phyloP scores from a whole-genome alignment of 1,284 basidiomycete species.

The Tranzscheliella williamsii region DNA sequence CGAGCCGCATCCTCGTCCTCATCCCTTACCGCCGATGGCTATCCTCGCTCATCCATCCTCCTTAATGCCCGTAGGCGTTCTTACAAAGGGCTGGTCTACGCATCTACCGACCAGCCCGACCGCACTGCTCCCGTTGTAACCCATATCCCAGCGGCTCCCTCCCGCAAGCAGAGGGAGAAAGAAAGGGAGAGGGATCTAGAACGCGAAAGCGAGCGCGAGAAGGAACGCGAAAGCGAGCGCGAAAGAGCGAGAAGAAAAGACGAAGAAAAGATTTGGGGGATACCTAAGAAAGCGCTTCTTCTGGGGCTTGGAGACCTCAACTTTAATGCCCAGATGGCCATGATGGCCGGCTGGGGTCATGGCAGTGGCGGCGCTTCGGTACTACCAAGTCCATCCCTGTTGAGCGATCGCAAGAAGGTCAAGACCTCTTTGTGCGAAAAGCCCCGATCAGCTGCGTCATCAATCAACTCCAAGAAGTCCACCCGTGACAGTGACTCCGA shows the following conservation, averaged over 20 bases:
- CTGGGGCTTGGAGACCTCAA: slow-evolving; percentile 51
- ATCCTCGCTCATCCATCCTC: slow-evolving; percentile 35
- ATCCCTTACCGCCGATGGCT: slow-evolving; percentile 3
- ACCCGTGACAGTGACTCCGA: slow-evolving; percentile 1
- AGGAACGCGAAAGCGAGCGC: slow-evolving; percentile 30
- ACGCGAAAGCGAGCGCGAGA: slow-evolving; percentile 30
- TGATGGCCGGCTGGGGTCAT: slow-evolving; percentile 53
- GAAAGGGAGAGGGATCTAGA: slow-evolving; percentile 32
- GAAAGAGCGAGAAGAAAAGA: slow-evolving; percentile 28
- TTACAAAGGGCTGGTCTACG: slow-evolving; percentile 29
- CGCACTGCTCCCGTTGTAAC: slow-evolving; percentile 32
- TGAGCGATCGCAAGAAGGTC: neutral
- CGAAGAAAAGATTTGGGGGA: slow-evolving; percentile 54
- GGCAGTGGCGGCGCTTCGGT: slow-evolving; percentile 39
- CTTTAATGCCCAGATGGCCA: slow-evolving; percentile 54
- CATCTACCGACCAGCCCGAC: slow-evolving; percentile 1
- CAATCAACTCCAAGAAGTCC: slow-evolving; percentile 9
- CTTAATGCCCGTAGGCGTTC: slow-evolving; percentile 35
- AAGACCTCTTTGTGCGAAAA: no score
- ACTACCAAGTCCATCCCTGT: slow-evolving; percentile 7
- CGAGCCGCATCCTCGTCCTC: slow-evolving; percentile 10
- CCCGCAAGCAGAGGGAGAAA: slow-evolving; percentile 36
- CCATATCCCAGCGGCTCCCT: slow-evolving; percentile 38
- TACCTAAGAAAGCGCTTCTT: slow-evolving; percentile 52
- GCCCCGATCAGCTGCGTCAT: slow-evolving; percentile 3